phyloP scores from a whole-genome alignment of 2,329 filamentous ascomycete species.

The Chlorencoelia australis region DNA sequence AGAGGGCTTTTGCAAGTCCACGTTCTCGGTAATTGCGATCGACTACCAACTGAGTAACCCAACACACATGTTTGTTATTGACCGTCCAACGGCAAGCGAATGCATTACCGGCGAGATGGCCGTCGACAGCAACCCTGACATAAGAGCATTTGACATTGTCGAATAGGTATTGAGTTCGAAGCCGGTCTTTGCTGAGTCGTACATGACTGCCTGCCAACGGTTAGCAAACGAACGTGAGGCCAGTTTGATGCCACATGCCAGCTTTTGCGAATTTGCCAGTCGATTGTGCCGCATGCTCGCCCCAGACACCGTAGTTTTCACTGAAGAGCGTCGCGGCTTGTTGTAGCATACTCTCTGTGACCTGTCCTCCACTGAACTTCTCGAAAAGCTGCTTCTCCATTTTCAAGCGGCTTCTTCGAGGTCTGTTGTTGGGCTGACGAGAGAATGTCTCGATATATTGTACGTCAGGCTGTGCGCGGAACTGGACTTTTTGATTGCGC shows the following conservation, averaged over 20 bases:
- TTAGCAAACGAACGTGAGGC: slow-evolving; percentile 27
- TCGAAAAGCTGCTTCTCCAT: slow-evolving; percentile 24
- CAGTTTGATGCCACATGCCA: not conserved
- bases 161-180: slow-evolving; percentile 28
- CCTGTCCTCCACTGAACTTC: slow-evolving; percentile 20
- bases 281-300: slow-evolving; percentile 1
- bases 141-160: slow-evolving; percentile 22
- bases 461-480: slow-evolving; percentile 4
- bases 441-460: slow-evolving; percentile 5
- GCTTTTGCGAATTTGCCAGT: slow-evolving; percentile 3
- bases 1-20: slow-evolving; percentile 28
- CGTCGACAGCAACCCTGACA: slow-evolving; percentile 26
- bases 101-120: slow-evolving; percentile 27
- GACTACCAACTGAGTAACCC: slow-evolving; percentile 34
- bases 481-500: slow-evolving; percentile 3
- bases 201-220: slow-evolving; percentile 23
- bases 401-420: slow-evolving; percentile 12
- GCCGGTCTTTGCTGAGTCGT: slow-evolving; percentile 22
- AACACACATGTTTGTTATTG: slow-evolving; percentile 28
- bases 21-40: slow-evolving; percentile 26
- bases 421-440: no score
- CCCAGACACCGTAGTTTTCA: slow-evolving; percentile 12
- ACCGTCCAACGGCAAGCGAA: slow-evolving; percentile 30
- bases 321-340: slow-evolving; percentile 11
- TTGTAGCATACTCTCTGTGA: slow-evolving; percentile 9